Conservation (phyloP, 768 basidiomycete genomes). For the Mycena galopus region DNA sequence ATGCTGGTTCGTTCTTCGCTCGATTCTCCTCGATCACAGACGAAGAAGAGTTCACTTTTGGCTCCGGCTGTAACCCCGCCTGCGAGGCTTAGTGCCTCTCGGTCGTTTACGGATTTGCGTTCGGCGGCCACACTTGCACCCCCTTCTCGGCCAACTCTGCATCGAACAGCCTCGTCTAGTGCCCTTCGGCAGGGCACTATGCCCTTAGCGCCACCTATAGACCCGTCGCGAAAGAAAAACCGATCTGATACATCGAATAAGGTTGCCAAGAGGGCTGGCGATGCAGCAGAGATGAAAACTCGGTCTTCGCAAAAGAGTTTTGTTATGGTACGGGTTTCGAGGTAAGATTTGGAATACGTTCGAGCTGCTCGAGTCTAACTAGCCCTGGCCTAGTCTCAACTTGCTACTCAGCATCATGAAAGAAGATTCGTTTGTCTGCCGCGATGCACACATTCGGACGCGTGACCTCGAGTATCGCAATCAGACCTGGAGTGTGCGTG, state of each 20-base stretch:
- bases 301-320: constrained; percentile 89
- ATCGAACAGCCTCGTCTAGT: constrained; percentile 58
- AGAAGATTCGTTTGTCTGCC: constrained; percentile 87
- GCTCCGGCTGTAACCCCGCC: constrained; percentile 51
- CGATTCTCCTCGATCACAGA: constrained; percentile 60
- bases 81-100: constrained; percentile 67
- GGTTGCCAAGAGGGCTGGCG: constrained; percentile 55
- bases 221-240: constrained; percentile 23
- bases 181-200: constrained; percentile 42
- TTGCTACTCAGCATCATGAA: constrained; percentile 84
- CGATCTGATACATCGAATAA: constrained; percentile 26
- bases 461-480: constrained; percentile 86
- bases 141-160: constrained; percentile 46
- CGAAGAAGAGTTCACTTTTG: constrained; percentile 42
- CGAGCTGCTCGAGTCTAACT: constrained; percentile 31
- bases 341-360: constrained; percentile 54
- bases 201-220: constrained; percentile 30
- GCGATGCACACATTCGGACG: constrained; percentile 83
- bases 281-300: constrained; percentile 85
- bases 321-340: constrained; percentile 80
- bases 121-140: constrained; percentile 49
- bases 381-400: constrained; percentile 67
- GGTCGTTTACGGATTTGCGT: constrained; percentile 80
- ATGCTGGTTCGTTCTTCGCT: constrained; percentile 58
- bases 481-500: constrained; percentile 83